Evolutionary conservation across 2,329 filamentous ascomycete genomes (phyloP).

Genomic region (Sarocladium oryzae): DNA sequence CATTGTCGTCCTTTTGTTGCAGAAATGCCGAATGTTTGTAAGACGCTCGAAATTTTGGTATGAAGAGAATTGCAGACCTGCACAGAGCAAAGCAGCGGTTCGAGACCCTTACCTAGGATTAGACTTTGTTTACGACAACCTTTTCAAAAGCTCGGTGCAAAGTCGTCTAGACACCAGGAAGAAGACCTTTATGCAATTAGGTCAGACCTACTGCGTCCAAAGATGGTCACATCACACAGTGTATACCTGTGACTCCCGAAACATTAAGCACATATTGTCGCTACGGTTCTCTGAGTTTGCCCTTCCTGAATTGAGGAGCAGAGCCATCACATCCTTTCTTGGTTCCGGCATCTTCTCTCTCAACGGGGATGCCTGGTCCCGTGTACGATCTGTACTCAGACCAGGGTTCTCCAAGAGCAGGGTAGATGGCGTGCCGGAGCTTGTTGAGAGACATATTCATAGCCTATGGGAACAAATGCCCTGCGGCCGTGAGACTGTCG

Average conservation of each 20-base stretch:
- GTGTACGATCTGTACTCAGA: constrained; percentile 31
- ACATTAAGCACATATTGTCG: constrained; percentile 49
- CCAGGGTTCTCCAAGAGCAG: constrained; percentile 28
- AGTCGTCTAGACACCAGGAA: not conserved
- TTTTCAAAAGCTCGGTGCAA: constrained; percentile 16
- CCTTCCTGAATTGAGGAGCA: constrained; percentile 28
- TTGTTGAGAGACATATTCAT: constrained; percentile 28
- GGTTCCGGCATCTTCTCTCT: constrained; percentile 42
- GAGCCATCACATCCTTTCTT: constrained; percentile 32
- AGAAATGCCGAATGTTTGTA: not conserved
- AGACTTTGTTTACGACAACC: constrained; percentile 26
- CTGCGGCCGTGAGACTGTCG: constrained; percentile 19
- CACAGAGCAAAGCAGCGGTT: constrained; percentile 18
- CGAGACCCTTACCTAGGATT: constrained; percentile 26
- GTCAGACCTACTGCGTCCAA: constrained; percentile 25
- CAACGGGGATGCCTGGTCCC: constrained; percentile 40
- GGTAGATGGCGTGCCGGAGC: constrained; percentile 19
- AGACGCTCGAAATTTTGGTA: not conserved
- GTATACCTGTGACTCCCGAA: constrained; percentile 39
- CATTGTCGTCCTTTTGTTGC: not conserved
- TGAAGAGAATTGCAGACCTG: constrained; percentile 15
- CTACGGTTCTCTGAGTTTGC: constrained; percentile 45
- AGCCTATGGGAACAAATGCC: constrained; percentile 31
- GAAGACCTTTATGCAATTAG: constrained; percentile 21
- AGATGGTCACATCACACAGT: constrained; percentile 27